Percentiles rank a stretch among this genome's conserved stretches.
phyloP scores from a whole-genome alignment of 1,139 yeast species.

The Geotrichum europaeum region DNA sequence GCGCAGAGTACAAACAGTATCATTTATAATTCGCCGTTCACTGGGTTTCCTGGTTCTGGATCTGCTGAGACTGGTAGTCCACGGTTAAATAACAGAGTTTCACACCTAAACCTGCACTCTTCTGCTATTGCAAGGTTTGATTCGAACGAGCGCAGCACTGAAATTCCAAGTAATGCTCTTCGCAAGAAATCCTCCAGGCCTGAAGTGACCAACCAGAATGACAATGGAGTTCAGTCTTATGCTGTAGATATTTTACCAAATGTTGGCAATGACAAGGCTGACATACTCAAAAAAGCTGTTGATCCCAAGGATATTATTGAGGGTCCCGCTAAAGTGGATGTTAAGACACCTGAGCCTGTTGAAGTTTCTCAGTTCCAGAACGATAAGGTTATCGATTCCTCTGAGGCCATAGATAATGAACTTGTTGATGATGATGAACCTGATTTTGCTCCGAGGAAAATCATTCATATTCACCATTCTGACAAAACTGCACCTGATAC shows the following conservation, averaged over 20 bases:
- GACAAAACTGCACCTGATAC: not conserved
- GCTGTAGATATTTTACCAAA: not conserved
- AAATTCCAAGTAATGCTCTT: not conserved
- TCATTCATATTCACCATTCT: not conserved
- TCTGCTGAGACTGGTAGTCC: not conserved
- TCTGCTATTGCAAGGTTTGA: not conserved
- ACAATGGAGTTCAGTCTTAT: not conserved
- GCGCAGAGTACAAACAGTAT: slow-evolving; percentile 11
- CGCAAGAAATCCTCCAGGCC: not conserved
- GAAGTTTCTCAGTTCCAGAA: not conserved
- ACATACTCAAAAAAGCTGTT: not conserved
- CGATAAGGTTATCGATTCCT: not conserved
- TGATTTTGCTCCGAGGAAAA: not conserved
- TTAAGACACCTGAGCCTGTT: not conserved
- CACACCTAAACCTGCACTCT: not conserved
- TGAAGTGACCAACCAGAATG: not conserved
- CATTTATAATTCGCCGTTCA: not conserved
- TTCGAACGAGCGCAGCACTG: not conserved
- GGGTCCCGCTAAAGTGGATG: not conserved
- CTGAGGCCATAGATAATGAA: not conserved
- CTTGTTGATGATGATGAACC: not conserved
- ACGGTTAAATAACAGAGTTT: not conserved
- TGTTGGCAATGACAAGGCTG: not conserved
- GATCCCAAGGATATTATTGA: not conserved
- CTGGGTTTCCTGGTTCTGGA: not conserved